These are phyloP conservation scores for Corylus americana DNA, from an alignment of 306 rosid species.

Conservation along the genomic window DNA sequence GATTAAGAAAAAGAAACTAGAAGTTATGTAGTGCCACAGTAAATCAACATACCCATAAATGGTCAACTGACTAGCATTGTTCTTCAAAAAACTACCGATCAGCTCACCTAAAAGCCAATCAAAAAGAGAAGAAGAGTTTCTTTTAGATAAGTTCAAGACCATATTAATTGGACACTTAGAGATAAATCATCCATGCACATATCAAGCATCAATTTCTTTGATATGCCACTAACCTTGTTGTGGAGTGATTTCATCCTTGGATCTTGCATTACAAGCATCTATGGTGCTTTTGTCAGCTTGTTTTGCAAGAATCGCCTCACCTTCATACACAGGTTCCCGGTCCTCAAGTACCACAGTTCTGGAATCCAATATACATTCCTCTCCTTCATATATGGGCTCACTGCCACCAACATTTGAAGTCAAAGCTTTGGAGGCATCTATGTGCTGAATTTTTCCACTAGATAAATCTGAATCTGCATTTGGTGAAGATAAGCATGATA, in stretches of 20 bases:
- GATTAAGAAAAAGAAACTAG: slow-evolving; percentile 19
- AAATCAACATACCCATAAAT: slow-evolving; percentile 63
- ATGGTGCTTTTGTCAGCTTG: slow-evolving; percentile 73
- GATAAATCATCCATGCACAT: slow-evolving; percentile 21
- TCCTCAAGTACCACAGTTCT: slow-evolving; percentile 47
- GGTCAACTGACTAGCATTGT: slow-evolving; percentile 92
- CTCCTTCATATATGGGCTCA: slow-evolving; percentile 99
- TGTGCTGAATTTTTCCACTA: slow-evolving; percentile 39
- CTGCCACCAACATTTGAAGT: slow-evolving; percentile 58
- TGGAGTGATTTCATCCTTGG: slow-evolving; percentile 72
- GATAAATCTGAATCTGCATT: slow-evolving; percentile 55
- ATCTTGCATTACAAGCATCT: slow-evolving; percentile 34
- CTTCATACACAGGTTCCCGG: slow-evolving; percentile 92
- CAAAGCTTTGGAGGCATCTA: slow-evolving; percentile 56
- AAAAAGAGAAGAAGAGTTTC: slow-evolving; percentile 16
- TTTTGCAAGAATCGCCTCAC: slow-evolving; percentile 80
- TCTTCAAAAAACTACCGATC: slow-evolving; percentile 78
- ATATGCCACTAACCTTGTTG: slow-evolving; percentile 60
- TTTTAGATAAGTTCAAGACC: slow-evolving; percentile 21
- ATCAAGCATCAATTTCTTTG: slow-evolving; percentile 11
- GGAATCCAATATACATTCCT: slow-evolving; percentile 76
- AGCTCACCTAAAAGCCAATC: slow-evolving; percentile 70
- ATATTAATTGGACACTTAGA: slow-evolving; percentile 12
- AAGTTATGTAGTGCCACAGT: slow-evolving; percentile 17
- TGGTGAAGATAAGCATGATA: slow-evolving; percentile 41